phyloP scores from a whole-genome alignment of 176 grass and related monocot genomes.

The Luzula sylvatica region DNA sequence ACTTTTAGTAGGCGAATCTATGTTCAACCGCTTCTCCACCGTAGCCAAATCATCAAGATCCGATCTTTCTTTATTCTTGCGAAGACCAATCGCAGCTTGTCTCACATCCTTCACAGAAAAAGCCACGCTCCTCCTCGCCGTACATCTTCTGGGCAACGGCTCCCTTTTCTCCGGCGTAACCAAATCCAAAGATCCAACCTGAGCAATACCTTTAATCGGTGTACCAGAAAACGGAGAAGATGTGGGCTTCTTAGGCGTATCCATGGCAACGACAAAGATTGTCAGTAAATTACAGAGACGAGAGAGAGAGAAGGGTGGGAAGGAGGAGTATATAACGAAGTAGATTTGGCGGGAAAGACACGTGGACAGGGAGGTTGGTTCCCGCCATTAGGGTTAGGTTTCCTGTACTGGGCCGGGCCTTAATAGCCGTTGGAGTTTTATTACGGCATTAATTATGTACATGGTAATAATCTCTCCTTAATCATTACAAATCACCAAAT shows the following conservation, averaged over 20 bases:
- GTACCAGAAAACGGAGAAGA: background rate
- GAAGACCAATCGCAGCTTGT: constrained; percentile 34
- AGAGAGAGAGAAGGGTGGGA: constrained; percentile 26
- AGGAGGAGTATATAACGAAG: background rate
- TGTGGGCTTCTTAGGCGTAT: constrained; percentile 12
- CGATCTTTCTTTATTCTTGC: background rate
- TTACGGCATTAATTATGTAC: too few relatives aligned
- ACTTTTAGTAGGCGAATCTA: background rate
- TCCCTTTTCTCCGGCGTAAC: constrained; percentile 36
- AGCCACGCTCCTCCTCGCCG: constrained; percentile 28
- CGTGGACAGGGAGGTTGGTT: too few relatives aligned
- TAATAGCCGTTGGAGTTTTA: too few relatives aligned
- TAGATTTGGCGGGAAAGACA: constrained; percentile 24
- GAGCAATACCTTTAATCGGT: background rate
- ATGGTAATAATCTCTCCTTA: too few relatives aligned
- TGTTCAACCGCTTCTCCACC: constrained; percentile 30
- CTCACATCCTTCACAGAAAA: constrained; percentile 55
- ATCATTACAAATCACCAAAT: too few relatives aligned
- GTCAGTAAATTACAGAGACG: background rate
- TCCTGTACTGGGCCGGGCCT: too few relatives aligned
- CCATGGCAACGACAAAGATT: background rate
- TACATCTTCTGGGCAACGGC: constrained; percentile 11
- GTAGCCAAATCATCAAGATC: constrained; percentile 30
- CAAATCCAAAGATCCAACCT: too few relatives aligned
- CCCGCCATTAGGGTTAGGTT: too few relatives aligned